Evolutionary conservation across 2,329 filamentous ascomycete species (phyloP), one percentile per base, ranked within the genome.

Genomic region (Nothophaeocryptopus gaeumannii): DNA sequence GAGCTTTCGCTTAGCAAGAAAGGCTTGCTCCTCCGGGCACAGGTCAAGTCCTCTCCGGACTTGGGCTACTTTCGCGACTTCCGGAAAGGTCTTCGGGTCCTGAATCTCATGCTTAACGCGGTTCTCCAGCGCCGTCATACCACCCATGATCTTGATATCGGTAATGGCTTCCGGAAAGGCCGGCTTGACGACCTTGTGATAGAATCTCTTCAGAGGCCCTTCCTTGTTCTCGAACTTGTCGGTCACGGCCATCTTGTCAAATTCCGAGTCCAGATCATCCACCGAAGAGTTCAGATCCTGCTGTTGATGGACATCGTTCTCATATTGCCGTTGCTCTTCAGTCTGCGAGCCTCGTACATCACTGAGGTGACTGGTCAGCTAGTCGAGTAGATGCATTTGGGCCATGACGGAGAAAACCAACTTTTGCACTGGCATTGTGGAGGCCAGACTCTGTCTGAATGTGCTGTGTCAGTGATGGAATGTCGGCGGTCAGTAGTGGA

Each of bases 1-100:
- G 20, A 55, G 30, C 43, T 58, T 64, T 10, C 65, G 44, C 15
- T 54, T 58, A 2, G 41, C 45, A 8, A 62, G 48, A 37, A 63
- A 67, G 8, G 49, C 53, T 40, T 58, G 49, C 51, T 68, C 66
- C 38, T 66, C 55, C 2, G 57, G 50, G 35, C 58, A 63, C 2
- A 68, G 55, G 8, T 61, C 61, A n/a, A 63, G 39, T 5, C 65
- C 65, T 35, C 60, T 52, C 9, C 66, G 61, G 8, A 67, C 64
- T 26, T 57, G 48, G 8, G 65, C 64, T 8, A 62, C 42, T 11
- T 55, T 48, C 8, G 51, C 39, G 13, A 68, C 51, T 45, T 68
- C 65, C 3, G 66, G 66, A 40, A 62, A 66, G 8, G 58, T 32
- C 5, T 53, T 45, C 5, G 61, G 51, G 44, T 67, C 59, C 26